These are phyloP conservation scores for Epichloe coenophiala DNA, from an alignment of 2,329 filamentous ascomycete species.

Conservation along the genomic window DNA sequence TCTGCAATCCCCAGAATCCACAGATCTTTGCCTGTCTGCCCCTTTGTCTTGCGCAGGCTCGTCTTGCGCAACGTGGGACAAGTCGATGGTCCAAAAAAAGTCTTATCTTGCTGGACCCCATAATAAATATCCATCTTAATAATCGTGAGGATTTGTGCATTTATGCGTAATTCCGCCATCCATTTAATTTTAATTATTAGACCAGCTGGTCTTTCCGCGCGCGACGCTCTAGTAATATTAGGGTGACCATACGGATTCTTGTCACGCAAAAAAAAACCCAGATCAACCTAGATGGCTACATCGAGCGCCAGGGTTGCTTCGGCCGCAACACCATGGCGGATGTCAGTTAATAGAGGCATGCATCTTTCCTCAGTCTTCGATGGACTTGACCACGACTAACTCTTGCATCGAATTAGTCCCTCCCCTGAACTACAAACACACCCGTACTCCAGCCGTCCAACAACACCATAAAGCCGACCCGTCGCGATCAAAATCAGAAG, in stretches of 20 bases:
- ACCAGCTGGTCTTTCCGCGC: neutral
- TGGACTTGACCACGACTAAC: neutral
- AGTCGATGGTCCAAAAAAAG: neutral
- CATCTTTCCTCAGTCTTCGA: neutral
- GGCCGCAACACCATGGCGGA: conserved; percentile 9
- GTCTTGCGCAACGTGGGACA: neutral
- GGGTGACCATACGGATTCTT: neutral
- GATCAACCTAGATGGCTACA: conserved; percentile 7
- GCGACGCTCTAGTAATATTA: neutral
- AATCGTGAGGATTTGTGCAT: neutral
- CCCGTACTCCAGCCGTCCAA: neutral
- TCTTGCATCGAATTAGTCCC: neutral
- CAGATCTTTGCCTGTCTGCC: neutral
- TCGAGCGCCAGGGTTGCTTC: conserved; percentile 8
- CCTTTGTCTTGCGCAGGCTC: neutral
- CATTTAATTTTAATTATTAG: neutral
- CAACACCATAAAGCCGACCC: neutral
- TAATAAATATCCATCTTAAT: neutral
- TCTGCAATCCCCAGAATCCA: neutral
- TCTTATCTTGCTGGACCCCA: neutral
- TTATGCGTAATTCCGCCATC: neutral
- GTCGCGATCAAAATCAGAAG: neutral
- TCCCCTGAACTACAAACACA: neutral
- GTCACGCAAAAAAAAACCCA: neutral
- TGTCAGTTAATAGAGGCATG: conserved; percentile 6